These are phyloP conservation scores for Kitagawia praeruptora DNA, from an alignment of 129 eudicot genomes.

Conservation along the genomic window DNA sequence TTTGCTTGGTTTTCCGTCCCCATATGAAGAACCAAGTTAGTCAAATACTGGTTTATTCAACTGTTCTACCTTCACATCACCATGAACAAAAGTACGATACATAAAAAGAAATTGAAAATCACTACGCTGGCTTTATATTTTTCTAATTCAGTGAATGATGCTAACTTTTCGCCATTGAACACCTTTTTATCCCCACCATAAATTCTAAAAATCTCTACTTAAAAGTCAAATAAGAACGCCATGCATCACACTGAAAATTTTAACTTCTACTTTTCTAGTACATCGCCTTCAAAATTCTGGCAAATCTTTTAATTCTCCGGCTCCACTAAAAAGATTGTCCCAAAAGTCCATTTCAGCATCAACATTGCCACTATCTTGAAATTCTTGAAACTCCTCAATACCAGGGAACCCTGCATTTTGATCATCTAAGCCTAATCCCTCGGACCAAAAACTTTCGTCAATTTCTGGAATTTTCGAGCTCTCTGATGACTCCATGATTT, in stretches of 20 bases:
- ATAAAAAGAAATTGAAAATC: neutral
- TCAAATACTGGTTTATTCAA: neutral
- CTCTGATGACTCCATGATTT: constrained; percentile 17
- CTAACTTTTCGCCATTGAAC: neutral
- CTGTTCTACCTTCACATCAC: neutral
- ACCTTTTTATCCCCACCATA: constrained; percentile 4
- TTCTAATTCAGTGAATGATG: neutral
- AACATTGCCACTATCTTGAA: neutral
- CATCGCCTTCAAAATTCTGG: constrained; percentile 24
- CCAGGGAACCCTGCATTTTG: neutral
- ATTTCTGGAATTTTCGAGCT: constrained; percentile 21
- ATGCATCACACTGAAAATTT: neutral
- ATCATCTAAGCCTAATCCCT: constrained; percentile 2
- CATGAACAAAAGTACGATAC: neutral
- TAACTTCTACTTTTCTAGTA: neutral
- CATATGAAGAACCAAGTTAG: no score
- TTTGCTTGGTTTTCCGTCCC: no score
- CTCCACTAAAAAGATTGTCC: constrained; percentile 36
- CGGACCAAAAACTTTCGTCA: constrained; percentile 44
- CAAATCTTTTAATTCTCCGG: constrained; percentile 34
- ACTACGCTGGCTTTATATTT: neutral
- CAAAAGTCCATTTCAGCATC: constrained; percentile 52
- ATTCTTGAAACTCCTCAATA: neutral
- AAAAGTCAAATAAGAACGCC: neutral
- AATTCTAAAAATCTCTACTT: neutral